phyloP scores from a whole-genome alignment of 805 yeast genomes.

The Sungouiozyma intestinalis region DNA sequence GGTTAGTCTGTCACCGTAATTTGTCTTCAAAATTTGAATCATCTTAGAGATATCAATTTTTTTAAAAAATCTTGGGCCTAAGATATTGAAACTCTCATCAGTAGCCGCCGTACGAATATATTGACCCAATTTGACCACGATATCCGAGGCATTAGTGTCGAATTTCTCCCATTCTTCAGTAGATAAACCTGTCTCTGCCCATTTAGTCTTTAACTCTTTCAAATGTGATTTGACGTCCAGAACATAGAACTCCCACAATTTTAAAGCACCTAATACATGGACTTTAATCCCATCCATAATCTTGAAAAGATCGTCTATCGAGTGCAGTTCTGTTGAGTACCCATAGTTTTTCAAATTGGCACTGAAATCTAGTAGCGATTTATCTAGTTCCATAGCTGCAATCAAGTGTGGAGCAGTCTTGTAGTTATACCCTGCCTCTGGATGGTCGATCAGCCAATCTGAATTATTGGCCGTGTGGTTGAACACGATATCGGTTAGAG shows the following conservation, averaged over 20 bases:
- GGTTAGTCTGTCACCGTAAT: slow-evolving; percentile 28
- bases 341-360: slow-evolving; percentile 43
- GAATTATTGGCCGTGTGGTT: slow-evolving; percentile 94
- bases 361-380: slow-evolving; percentile 56
- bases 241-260: slow-evolving; percentile 85
- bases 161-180: slow-evolving; percentile 28
- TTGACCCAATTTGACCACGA: slow-evolving; percentile 36
- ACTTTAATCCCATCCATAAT: slow-evolving; percentile 59
- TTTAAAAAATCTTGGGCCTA: slow-evolving; percentile 44
- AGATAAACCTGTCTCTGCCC: not conserved
- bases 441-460: slow-evolving; percentile 71
- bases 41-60: slow-evolving; percentile 41
- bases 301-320: slow-evolving; percentile 43
- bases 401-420: slow-evolving; percentile 82
- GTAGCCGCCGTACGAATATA: slow-evolving; percentile 36
- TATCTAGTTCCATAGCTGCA: slow-evolving; percentile 79
- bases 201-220: slow-evolving; percentile 20
- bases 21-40: slow-evolving; percentile 39
- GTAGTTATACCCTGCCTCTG: slow-evolving; percentile 81
- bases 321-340: slow-evolving; percentile 46
- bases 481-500: slow-evolving; percentile 87
- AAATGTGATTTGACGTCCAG: slow-evolving; percentile 43
- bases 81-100: slow-evolving; percentile 32
- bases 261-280: slow-evolving; percentile 55
- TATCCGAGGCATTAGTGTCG: slow-evolving; percentile 24